Percentiles rank a stretch among this genome's conserved stretches.
These are phyloP conservation scores for Globisporangium nunn DNA, from an alignment of 352 stramenopile genomes.

Conservation along the genomic window DNA sequence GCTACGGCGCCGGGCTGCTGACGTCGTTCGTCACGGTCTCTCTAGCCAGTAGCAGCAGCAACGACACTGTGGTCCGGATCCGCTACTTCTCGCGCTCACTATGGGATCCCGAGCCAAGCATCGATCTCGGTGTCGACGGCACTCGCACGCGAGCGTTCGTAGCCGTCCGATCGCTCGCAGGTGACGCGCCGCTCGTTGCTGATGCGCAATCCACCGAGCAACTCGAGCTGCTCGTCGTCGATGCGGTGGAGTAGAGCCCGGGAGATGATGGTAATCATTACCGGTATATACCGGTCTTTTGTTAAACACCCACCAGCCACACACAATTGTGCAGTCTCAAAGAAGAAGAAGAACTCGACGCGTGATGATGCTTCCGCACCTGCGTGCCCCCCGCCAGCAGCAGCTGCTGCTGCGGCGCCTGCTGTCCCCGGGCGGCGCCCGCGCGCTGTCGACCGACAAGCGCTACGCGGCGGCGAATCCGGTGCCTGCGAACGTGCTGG, in stretches of 20 bases:
- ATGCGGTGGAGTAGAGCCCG: not conserved
- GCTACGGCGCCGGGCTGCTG: not conserved
- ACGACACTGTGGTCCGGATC: not conserved
- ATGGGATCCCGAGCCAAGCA: not conserved
- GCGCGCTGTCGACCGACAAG: conserved; percentile 54
- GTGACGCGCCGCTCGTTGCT: not conserved
- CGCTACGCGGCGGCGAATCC: conserved; percentile 78
- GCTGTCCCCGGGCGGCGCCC: not conserved
- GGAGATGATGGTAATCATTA: no score
- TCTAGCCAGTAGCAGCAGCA: not conserved
- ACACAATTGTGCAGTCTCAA: no score
- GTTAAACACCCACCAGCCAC: no score
- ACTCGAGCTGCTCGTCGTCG: not conserved
- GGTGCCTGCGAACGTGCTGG: conserved; percentile 83
- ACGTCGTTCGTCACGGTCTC: not conserved
- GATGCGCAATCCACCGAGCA: not conserved
- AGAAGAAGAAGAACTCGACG: no score
- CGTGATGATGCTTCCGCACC: no score
- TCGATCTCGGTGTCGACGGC: not conserved
- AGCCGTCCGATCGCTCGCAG: not conserved
- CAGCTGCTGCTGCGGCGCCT: no score
- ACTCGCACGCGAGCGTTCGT: not conserved
- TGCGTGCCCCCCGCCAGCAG: no score
- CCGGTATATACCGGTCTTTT: no score
- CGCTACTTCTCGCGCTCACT: not conserved